phyloP scores from a whole-genome alignment of 2,329 filamentous ascomycete genomes.

The Bipolaris victoriae region DNA sequence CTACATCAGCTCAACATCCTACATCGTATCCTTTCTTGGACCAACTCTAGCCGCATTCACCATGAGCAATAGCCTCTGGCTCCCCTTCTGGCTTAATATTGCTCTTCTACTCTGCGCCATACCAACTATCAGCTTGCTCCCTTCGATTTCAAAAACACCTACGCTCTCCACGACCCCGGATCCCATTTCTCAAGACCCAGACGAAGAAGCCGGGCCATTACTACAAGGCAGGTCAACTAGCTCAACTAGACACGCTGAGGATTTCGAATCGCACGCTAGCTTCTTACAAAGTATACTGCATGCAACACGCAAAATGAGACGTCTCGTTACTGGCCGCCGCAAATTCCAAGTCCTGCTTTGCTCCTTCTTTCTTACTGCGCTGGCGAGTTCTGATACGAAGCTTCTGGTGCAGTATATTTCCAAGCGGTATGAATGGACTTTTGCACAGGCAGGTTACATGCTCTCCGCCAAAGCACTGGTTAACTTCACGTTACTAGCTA shows the following conservation, averaged over 20 bases:
- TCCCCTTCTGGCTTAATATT: conserved; percentile 47
- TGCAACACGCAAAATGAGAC: conserved; percentile 24
- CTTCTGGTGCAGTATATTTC: conserved; percentile 49
- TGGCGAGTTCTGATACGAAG: conserved; percentile 49
- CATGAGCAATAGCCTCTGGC: conserved; percentile 46
- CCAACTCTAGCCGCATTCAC: conserved; percentile 44
- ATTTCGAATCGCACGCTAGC: conserved; percentile 30
- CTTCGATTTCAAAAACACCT: conserved; percentile 8
- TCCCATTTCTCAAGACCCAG: background rate
- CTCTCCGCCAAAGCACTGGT: conserved; percentile 47
- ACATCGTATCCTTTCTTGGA: conserved; percentile 45
- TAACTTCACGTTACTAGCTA: conserved; percentile 43
- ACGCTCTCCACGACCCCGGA: background rate
- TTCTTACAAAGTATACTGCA: conserved; percentile 23
- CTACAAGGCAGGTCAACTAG: conserved; percentile 20
- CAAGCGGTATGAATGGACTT: conserved; percentile 48
- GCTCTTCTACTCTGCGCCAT: conserved; percentile 35
- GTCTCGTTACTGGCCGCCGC: conserved; percentile 30
- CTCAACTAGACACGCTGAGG: conserved; percentile 25
- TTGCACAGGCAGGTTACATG: conserved; percentile 47
- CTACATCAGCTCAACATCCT: conserved; percentile 43
- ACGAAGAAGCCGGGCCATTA: conserved; percentile 32
- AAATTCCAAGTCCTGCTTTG: conserved; percentile 45
- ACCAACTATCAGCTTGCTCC: conserved; percentile 32
- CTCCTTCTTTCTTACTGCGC: conserved; percentile 45